A percentile compares a stretch with the other conserved stretches of the same genome.
These are phyloP conservation scores for Sanghuangporus sanghuang DNA, from an alignment of 1,284 basidiomycete species.

Conservation along the genomic window DNA sequence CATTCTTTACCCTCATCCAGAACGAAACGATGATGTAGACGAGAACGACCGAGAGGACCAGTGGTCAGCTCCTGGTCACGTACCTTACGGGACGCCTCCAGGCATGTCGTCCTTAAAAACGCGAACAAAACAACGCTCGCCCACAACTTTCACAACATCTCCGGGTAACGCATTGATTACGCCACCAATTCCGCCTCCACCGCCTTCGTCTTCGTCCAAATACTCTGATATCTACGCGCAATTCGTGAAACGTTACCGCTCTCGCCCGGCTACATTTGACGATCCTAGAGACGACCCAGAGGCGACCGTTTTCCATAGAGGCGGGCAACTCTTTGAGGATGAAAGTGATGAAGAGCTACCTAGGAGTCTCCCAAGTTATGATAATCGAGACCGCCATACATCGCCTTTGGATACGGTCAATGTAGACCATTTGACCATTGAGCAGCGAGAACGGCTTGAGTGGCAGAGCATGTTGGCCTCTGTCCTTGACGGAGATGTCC, in stretches of 20 bases:
- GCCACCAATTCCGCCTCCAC: slow-evolving; percentile 16
- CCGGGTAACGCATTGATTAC: background rate
- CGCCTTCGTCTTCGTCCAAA: slow-evolving; percentile 32
- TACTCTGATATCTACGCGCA: slow-evolving; percentile 71
- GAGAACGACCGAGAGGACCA: slow-evolving; percentile 39
- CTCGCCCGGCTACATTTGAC: slow-evolving; percentile 48
- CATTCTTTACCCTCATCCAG: slow-evolving; percentile 61
- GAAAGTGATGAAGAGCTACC: slow-evolving; percentile 68
- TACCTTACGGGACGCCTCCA: slow-evolving; percentile 20
- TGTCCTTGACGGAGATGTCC: slow-evolving; percentile 87
- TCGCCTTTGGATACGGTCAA: slow-evolving; percentile 55
- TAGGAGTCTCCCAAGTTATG: slow-evolving; percentile 35
- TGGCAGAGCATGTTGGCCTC: slow-evolving; percentile 95
- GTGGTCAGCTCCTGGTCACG: slow-evolving; percentile 23
- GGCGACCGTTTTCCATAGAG: slow-evolving; percentile 68
- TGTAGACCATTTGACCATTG: slow-evolving; percentile 55
- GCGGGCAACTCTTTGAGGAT: slow-evolving; percentile 64
- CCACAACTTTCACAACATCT: slow-evolving; percentile 2
- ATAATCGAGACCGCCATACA: slow-evolving; percentile 47
- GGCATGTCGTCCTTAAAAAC: slow-evolving; percentile 7
- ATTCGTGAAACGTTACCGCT: slow-evolving; percentile 69
- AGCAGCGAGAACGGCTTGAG: slow-evolving; percentile 80
- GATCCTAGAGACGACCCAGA: slow-evolving; percentile 71
- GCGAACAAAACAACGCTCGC: slow-evolving; percentile 13
- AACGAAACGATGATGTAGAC: slow-evolving; percentile 45